These are phyloP conservation scores for Paramyrothecium sp. DNA, from an alignment of 2,329 filamentous ascomycete genomes.

Conservation along the genomic window DNA sequence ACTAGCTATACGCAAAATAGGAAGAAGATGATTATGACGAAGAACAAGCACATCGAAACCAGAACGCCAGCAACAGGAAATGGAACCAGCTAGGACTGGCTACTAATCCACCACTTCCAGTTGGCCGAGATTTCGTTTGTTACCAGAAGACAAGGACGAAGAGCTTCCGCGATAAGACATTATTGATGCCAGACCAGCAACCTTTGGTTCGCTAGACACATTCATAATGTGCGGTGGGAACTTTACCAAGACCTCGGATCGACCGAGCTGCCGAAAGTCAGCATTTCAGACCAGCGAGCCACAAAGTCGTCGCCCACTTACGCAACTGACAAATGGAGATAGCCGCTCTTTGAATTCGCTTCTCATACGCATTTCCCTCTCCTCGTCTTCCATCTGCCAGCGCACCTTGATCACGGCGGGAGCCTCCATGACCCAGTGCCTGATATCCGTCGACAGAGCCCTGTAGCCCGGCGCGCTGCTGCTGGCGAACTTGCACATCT, in stretches of 20 bases:
- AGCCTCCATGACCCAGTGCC: slow-evolving; percentile 53
- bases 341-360: slow-evolving; percentile 46
- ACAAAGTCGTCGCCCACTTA: too few species aligned
- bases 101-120: background rate
- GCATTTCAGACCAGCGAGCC: background rate
- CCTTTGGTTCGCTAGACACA: background rate
- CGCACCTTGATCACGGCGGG: slow-evolving; percentile 52
- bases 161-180: background rate
- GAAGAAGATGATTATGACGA: too few species aligned
- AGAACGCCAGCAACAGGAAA: background rate
- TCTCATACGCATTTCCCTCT: slow-evolving; percentile 41
- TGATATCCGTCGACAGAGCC: slow-evolving; percentile 46
- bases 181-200: background rate
- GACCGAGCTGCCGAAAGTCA: background rate
- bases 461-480: slow-evolving; percentile 64
- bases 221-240: too few species aligned
- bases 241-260: background rate
- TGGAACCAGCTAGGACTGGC: background rate
- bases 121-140: background rate
- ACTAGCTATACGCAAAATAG: too few species aligned
- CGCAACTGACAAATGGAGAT: slow-evolving; percentile 18
- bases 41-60: too few species aligned
- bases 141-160: background rate
- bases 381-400: slow-evolving; percentile 61
- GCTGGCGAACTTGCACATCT: slow-evolving; percentile 71